These are phyloP conservation scores for Neurospora pannonica DNA, from an alignment of 495 filamentous ascomycete species.

Conservation along the genomic window DNA sequence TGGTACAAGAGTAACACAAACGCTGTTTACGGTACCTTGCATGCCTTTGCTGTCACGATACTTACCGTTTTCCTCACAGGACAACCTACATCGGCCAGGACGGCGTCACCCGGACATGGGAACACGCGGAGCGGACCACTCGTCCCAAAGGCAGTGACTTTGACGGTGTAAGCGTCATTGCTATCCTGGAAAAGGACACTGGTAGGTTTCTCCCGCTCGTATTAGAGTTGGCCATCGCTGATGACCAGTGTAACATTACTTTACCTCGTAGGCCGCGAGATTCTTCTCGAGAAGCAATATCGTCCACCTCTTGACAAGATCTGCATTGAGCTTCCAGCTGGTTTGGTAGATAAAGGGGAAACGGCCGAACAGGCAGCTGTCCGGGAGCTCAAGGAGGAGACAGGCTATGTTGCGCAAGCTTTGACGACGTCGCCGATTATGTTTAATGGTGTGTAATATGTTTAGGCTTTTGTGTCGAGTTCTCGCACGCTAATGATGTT, in stretches of 20 bases:
- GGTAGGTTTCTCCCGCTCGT: constrained; percentile 12
- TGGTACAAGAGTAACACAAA: not conserved
- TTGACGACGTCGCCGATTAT: constrained; percentile 63
- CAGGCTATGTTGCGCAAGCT: constrained; percentile 71
- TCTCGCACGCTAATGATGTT: not conserved
- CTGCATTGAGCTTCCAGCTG: constrained; percentile 73
- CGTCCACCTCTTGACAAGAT: constrained; percentile 73
- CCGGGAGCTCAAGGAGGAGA: constrained; percentile 89
- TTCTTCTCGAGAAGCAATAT: constrained; percentile 83
- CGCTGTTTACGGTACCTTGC: not conserved
- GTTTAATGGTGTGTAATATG: constrained; percentile 59
- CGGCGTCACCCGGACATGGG: constrained; percentile 64
- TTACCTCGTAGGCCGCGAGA: constrained; percentile 45
- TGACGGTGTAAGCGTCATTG: constrained; percentile 85
- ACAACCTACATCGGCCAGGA: constrained; percentile 66
- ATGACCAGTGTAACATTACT: not conserved
- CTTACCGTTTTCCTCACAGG: constrained; percentile 26
- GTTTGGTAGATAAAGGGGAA: constrained; percentile 75
- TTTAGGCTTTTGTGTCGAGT: not conserved
- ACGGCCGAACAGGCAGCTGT: constrained; percentile 70
- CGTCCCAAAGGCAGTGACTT: constrained; percentile 59
- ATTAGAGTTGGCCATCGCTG: not conserved
- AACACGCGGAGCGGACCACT: constrained; percentile 69
- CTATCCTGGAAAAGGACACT: constrained; percentile 65
- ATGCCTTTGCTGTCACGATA: not conserved